These are phyloP conservation scores for Leersia perrieri DNA, from an alignment of 176 grass and related monocot genomes.

Conservation along the genomic window DNA sequence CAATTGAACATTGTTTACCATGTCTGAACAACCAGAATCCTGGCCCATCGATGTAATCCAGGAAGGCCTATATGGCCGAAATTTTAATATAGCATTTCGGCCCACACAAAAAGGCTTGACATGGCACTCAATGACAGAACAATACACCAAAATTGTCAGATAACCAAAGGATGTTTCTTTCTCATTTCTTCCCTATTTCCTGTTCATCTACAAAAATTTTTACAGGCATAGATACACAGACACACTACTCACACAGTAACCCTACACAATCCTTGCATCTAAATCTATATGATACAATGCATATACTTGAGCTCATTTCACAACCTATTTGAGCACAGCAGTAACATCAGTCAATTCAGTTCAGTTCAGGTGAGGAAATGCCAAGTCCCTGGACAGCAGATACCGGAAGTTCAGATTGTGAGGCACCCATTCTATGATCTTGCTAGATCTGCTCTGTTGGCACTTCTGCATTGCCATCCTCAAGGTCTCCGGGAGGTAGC, in stretches of 20 bases:
- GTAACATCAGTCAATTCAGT: not conserved
- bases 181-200: conserved; percentile 35
- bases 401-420: conserved; percentile 81
- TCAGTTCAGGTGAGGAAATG: conserved; percentile 82
- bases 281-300: conserved; percentile 30
- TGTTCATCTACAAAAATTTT: conserved; percentile 66
- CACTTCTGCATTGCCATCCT: conserved; percentile 84
- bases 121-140: not conserved
- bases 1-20: not conserved
- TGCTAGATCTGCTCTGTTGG: conserved; percentile 65
- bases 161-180: not conserved
- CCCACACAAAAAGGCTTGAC: not conserved
- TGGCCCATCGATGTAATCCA: not conserved
- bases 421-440: conserved; percentile 84
- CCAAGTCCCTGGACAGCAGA: conserved; percentile 70
- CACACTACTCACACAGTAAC: conserved; percentile 16
- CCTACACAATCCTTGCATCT: conserved; percentile 13
- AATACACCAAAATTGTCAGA: not conserved
- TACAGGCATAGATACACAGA: conserved; percentile 33
- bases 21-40: not conserved
- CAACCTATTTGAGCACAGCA: not conserved
- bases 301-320: conserved; percentile 26
- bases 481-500: conserved; percentile 79
- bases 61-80: not conserved
- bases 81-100: not conserved